Base-by-base conservation (phyloP, 768 basidiomycete genomes). In the Mycena capillaripes region DNA sequence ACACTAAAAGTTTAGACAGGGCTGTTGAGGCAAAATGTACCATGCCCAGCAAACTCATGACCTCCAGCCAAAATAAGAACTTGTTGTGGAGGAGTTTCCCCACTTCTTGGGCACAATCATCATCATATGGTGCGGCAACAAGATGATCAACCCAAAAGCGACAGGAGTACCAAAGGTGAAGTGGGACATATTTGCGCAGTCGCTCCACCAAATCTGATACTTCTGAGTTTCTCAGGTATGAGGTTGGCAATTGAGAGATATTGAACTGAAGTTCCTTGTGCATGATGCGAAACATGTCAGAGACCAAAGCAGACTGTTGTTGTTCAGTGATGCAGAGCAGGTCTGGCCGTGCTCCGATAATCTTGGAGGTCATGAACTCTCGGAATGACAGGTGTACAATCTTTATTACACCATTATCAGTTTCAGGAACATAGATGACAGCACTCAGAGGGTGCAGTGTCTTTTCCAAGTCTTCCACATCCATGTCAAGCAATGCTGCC, bases 21-120 rank as follows among this genome's bases (percentile, higher is more conserved):
- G 55, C 48, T 12, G 16, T 12, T 3, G 27, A 7, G 2, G 50
- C 50, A 48, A n/a, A 36, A 4, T 8, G 8, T 1, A 59, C 34
- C 30, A 19, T 44, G 5, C 36, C 48, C 14, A 55, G 21, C 8
- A 71, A 32, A 34, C 57, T 55, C 30, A 71, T 4, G 7, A 53
- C 64, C 30, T 71, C 70, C 3, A 71, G 46, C 70, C 70, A 71
- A 27, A 60, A 71, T 16, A 65, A 21, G 19, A 60, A 59, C 9
- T 64, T 58, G 0, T 48, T 1, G 2, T 7, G 32, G 3, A 71
- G 40, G 2, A 66, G 46, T 40, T 60, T 48, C 17, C 2, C 17
- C 0, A 8, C 32, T 4, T 2, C n/a, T 21, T 46, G 14, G 29
- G 42, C 65, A 25, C 2, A 2, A 0, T n/a, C 6, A 25, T 4